Evolutionary conservation across 2,329 filamentous ascomycete genomes (phyloP).

Genomic region (Claviceps maximensis): DNA sequence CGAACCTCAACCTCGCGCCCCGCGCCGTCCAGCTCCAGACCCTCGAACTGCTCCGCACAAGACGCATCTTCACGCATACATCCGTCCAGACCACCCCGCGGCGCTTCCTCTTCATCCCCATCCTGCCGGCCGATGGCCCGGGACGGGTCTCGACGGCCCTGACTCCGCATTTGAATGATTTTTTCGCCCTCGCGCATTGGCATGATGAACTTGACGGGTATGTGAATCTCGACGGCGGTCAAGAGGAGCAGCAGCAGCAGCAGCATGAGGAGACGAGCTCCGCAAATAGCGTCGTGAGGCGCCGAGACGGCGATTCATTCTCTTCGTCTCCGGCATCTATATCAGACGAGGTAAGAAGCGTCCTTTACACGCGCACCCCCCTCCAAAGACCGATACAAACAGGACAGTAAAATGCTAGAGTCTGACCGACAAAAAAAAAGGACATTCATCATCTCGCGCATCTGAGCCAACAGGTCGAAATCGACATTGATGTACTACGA

Average conservation of each 20-base stretch:
- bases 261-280: slow-evolving; percentile 16
- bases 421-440: slow-evolving; percentile 16
- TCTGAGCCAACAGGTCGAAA: slow-evolving; percentile 43
- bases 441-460: slow-evolving; percentile 48
- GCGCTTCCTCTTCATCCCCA: slow-evolving; percentile 65
- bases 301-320: slow-evolving; percentile 9
- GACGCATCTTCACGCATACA: slow-evolving; percentile 62
- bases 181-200: slow-evolving; percentile 79
- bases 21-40: slow-evolving; percentile 71
- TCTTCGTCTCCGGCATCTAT: slow-evolving; percentile 19
- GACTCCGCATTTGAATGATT: slow-evolving; percentile 56
- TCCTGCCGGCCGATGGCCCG: slow-evolving; percentile 41
- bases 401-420: too few relatives aligned
- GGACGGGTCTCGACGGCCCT: slow-evolving; percentile 30
- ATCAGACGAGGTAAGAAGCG: slow-evolving; percentile 29
- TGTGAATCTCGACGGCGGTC: slow-evolving; percentile 56
- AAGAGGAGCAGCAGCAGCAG: slow-evolving; percentile 15
- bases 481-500: slow-evolving; percentile 64
- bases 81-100: slow-evolving; percentile 62
- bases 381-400: background rate
- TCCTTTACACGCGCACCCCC: too few relatives aligned
- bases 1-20: slow-evolving; percentile 62
- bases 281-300: slow-evolving; percentile 32
- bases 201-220: slow-evolving; percentile 63
- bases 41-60: slow-evolving; percentile 64